Evolutionary conservation across 2,329 filamentous ascomycete species (phyloP).

Genomic region (Sarocladium strictum): DNA sequence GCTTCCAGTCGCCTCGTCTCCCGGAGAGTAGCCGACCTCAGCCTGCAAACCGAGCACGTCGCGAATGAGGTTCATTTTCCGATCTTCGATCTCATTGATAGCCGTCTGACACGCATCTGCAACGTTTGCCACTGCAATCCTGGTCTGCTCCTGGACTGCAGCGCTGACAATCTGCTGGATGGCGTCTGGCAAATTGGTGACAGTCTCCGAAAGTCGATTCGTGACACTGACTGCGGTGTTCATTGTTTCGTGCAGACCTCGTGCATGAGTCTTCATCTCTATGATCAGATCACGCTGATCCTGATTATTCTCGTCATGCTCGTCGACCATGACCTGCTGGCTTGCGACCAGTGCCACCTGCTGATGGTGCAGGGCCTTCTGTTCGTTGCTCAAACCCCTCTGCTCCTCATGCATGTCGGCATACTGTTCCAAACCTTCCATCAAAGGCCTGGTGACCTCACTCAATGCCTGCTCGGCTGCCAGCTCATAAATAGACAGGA

Average conservation of each 20-base stretch:
- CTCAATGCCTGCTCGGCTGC: conserved; percentile 26
- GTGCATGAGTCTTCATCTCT: not conserved
- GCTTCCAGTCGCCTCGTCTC: not conserved
- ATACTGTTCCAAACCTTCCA: not conserved
- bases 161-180: conserved; percentile 19
- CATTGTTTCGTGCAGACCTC: conserved; percentile 15
- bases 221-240: conserved; percentile 12
- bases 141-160: conserved; percentile 18
- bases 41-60: not conserved
- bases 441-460: conserved; percentile 23
- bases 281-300: not conserved
- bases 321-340: not conserved
- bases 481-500: conserved; percentile 24
- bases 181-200: conserved; percentile 19
- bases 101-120: conserved; percentile 17
- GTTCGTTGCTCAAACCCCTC: not conserved
- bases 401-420: conserved; percentile 1
- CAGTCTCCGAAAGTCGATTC: conserved; percentile 19
- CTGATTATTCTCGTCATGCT: not conserved
- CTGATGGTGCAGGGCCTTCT: conserved; percentile 5
- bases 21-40: not conserved
- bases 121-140: conserved; percentile 16
- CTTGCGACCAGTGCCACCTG: not conserved
- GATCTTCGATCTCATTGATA: conserved; percentile 9
- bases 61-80: not conserved